Conservation (phyloP, 1,139 yeast genomes). For the Blastobotrys elegans region DNA sequence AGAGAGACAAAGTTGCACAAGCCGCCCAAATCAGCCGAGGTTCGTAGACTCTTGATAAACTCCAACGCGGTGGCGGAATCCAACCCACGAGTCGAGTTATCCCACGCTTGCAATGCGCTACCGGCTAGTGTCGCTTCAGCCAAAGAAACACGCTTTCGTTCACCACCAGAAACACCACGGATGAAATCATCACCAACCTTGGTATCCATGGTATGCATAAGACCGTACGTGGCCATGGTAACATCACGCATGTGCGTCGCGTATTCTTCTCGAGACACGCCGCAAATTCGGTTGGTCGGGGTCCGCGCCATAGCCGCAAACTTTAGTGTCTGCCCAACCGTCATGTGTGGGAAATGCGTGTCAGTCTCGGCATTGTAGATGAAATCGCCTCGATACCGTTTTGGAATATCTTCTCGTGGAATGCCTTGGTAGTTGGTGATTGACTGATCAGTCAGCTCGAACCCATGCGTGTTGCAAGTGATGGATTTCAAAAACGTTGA, state of each 20-base stretch:
- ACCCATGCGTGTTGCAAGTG: constrained; percentile 69
- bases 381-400: constrained; percentile 61
- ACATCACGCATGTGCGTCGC: constrained; percentile 62
- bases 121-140: constrained; percentile 63
- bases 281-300: constrained; percentile 59
- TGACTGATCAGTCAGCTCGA: constrained; percentile 51
- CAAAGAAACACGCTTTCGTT: constrained; percentile 75
- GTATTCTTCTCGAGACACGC: constrained; percentile 51
- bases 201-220: constrained; percentile 62
- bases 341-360: constrained; percentile 64
- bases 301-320: constrained; percentile 63
- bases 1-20: constrained; percentile 70
- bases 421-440: constrained; percentile 32
- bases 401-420: constrained; percentile 42
- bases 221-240: constrained; percentile 68
- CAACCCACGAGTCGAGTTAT: constrained; percentile 70
- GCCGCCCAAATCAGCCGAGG: constrained; percentile 53
- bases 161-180: constrained; percentile 84
- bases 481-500: constrained; percentile 70
- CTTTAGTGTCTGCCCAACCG: constrained; percentile 64
- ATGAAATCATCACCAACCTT: constrained; percentile 67
- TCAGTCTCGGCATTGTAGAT: constrained; percentile 70
- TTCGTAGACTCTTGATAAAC: constrained; percentile 62
- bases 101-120: constrained; percentile 65
- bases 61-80: constrained; percentile 76